These are phyloP conservation scores for Penicillium daleae DNA, from an alignment of 495 filamentous ascomycete genomes.

Conservation along the genomic window DNA sequence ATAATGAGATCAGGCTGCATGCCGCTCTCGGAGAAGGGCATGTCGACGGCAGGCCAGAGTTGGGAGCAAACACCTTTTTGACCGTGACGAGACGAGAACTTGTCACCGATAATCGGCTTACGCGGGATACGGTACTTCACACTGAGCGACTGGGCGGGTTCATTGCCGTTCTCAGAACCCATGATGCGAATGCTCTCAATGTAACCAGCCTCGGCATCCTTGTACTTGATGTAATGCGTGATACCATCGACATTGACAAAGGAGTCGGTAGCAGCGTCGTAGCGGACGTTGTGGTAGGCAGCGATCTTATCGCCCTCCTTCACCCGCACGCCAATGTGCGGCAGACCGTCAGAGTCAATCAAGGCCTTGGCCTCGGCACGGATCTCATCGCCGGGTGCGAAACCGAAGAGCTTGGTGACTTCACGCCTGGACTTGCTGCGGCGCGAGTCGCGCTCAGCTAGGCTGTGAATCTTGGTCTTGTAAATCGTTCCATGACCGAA, in stretches of 20 bases:
- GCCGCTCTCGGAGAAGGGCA: slow-evolving; percentile 97
- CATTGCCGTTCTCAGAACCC: slow-evolving; percentile 76
- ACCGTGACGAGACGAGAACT: slow-evolving; percentile 62
- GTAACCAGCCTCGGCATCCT: slow-evolving; percentile 82
- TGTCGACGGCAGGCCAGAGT: slow-evolving; percentile 90
- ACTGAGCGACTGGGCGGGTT: slow-evolving; percentile 81
- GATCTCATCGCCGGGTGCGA: slow-evolving; percentile 71
- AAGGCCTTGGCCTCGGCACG: slow-evolving; percentile 64
- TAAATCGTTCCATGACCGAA: slow-evolving; percentile 96
- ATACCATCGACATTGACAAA: slow-evolving; percentile 75
- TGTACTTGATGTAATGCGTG: slow-evolving; percentile 88
- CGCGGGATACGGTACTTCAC: slow-evolving; percentile 93
- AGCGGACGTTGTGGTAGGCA: slow-evolving; percentile 85
- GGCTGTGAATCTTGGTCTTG: slow-evolving; percentile 88
- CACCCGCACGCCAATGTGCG: slow-evolving; percentile 73
- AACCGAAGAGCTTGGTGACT: slow-evolving; percentile 79
- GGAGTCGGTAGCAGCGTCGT: slow-evolving; percentile 62
- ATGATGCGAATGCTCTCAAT: slow-evolving; percentile 92
- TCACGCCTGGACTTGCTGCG: slow-evolving; percentile 56
- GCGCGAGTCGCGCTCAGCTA: slow-evolving; percentile 71
- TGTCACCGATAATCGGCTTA: slow-evolving; percentile 83
- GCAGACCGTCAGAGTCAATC: slow-evolving; percentile 86
- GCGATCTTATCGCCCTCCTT: slow-evolving; percentile 81
- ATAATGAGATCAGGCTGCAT: slow-evolving; percentile 98
- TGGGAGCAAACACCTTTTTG: slow-evolving; percentile 82